Evolutionary conservation across 108 stramenopile species (phyloP), one percentile per base, ranked within the genome.

Genomic region (Skeletonema menzelii): DNA sequence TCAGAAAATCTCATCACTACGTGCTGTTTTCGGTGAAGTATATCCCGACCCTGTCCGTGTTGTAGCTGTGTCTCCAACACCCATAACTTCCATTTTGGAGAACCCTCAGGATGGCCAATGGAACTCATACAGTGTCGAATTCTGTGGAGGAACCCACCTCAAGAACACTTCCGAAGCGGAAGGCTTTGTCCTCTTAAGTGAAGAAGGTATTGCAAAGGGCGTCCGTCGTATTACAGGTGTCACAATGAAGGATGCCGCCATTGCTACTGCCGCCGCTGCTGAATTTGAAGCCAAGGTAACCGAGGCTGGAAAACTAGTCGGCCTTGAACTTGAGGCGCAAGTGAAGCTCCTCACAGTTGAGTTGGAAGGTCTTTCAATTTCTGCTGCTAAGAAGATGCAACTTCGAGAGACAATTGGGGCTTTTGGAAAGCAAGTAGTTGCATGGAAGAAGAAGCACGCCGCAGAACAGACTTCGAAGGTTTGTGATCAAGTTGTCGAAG

Each of bases 41-140:
- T 99, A 99, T 71, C 99, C 98, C 27, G 98, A 99, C 84, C 99
- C 99, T 8, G 99, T 99, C n/a, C 94, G 99, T 37, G 97, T 99
- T 44, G 94, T 99, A 10, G 84, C 91, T 31, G 92, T 99, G 8
- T 85, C 97, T 12, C 82, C 87, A 53, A 73, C 72, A 63, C 69
- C 87, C 13, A 85, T 99, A 60, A 68, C 84, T 27, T 74, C 87
- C 19, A 95, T 99, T 65, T 63, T 98, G 27, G 83, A 82, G 32
- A 89, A 98, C 56, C 98, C 99, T 13, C 86, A 91, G 59, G 95
- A 96, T 72, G 46, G 82, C 10, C 76, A 69, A 31, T 99, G 99
- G 99, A 79, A 73, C 28, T 83, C 90, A 30, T 90, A 87, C 78
- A 98, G 98, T 73, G 87, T 99, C 42, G 99, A 99, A 81, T 98